Conservation (phyloP, 495 filamentous ascomycete species). For the Tetracladium marchalianum region DNA sequence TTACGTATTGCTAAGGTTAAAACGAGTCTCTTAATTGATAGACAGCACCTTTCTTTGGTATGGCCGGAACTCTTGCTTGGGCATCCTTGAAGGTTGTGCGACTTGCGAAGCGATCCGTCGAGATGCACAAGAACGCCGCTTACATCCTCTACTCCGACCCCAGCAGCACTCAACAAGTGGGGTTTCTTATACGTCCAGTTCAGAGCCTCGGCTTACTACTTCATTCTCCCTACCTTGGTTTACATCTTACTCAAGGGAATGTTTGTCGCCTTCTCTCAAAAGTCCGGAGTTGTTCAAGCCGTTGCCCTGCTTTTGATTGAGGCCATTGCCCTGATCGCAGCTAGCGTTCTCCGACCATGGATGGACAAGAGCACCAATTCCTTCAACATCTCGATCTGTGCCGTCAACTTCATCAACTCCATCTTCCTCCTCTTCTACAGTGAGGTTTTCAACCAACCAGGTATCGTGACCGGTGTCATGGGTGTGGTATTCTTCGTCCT, state of each 20-base stretch:
- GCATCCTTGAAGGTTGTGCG: constrained; percentile 82
- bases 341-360: constrained; percentile 79
- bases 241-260: constrained; percentile 82
- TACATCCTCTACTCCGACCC: constrained; percentile 97
- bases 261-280: constrained; percentile 82
- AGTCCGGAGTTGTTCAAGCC: constrained; percentile 65
- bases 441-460: constrained; percentile 75
- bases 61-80: constrained; percentile 73
- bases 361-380: constrained; percentile 99
- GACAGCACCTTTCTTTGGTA: constrained; percentile 74
- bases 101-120: constrained; percentile 77
- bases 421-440: constrained; percentile 80
- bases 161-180: constrained; percentile 90
- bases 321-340: constrained; percentile 64
- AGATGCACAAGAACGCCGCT: constrained; percentile 91
- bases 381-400: constrained; percentile 90
- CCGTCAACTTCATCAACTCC: constrained; percentile 82
- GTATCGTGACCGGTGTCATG: constrained; percentile 83
- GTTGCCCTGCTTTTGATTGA: constrained; percentile 82
- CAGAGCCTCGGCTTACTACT: constrained; percentile 94
- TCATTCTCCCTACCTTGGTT: constrained; percentile 70
- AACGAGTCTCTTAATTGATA: no score
- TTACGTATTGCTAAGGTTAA: no score
- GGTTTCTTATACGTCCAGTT: constrained; percentile 98
- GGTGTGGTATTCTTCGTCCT: constrained; percentile 89